Evolutionary conservation across 768 basidiomycete species (phyloP), one percentile per base, ranked within the genome.

Genomic region (Paxillus involutus): DNA sequence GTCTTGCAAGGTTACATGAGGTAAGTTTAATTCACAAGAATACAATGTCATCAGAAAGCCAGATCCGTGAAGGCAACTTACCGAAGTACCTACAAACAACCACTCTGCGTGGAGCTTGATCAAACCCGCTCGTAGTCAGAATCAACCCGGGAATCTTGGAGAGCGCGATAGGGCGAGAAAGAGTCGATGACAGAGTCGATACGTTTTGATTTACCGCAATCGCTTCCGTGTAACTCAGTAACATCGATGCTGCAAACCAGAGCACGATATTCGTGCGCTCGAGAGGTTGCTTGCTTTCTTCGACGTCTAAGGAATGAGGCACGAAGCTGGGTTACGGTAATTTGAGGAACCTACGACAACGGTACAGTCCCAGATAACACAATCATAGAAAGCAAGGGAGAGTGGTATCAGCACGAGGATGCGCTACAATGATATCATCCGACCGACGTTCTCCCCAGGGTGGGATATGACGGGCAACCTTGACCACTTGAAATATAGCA

Each of bases 41-140:
- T 21, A 21, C 21, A 21, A 21, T 2, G 21, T 21, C 2, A 21
- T 21, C 21, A 3, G 21, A 21, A 21, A 21, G 21, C 21, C 21
- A 21, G 21, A 21, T 21, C 21, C 21, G 21, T 21, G 21, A 21
- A 21, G 36, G 13, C 21, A 47, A 19, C 81, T 59, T 55, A 87
- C 81, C 63, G 83, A 71, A 35, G 79, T 83, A 16, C 84, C 86
- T 14, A 81, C 72, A 43, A 80, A 84, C 6, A 78, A 80, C 88
- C 88, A 89, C 59, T 89, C 88, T 26, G 71, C 71, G 55, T 80
- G 72, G 21, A 88, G 59, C 39, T 81, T 67, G 3, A 53, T 55
- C 44, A 83, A 3, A 86, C 63, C 12, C 67, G 66, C 43, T 86
- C 83, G 49, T 75, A 85, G 8, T 84, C 75, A 1, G 76, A 77